phyloP scores from a whole-genome alignment of 108 stramenopile species.

The Discostella stelligeroides region DNA sequence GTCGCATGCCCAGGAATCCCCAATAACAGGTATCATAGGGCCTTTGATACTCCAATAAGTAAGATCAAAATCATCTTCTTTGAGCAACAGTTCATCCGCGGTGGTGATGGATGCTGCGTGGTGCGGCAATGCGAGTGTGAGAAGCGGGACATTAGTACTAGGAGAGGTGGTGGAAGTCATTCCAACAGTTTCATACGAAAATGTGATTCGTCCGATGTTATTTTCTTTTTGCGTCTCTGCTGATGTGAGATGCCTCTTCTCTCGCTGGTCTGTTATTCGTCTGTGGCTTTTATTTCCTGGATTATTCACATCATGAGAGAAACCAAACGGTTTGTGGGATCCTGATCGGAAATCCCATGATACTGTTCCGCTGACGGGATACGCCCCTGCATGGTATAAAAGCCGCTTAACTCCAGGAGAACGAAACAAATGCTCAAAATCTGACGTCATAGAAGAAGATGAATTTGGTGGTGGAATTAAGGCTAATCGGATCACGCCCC shows the following conservation, averaged over 20 bases:
- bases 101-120: slow-evolving; percentile 65
- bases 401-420: slow-evolving; percentile 78
- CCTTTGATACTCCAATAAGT: slow-evolving; percentile 79
- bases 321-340: slow-evolving; percentile 22
- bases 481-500: slow-evolving; percentile 74
- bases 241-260: slow-evolving; percentile 7
- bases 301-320: not conserved
- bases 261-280: not conserved
- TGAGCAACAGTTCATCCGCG: slow-evolving; percentile 47
- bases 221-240: slow-evolving; percentile 21
- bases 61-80: slow-evolving; percentile 62
- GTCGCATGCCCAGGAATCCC: slow-evolving; percentile 72
- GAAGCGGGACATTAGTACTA: slow-evolving; percentile 42
- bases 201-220: slow-evolving; percentile 63
- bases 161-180: slow-evolving; percentile 46
- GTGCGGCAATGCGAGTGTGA: slow-evolving; percentile 89
- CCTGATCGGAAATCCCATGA: slow-evolving; percentile 69
- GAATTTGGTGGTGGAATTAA: slow-evolving; percentile 56
- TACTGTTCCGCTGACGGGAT: slow-evolving; percentile 68
- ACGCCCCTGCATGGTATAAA: slow-evolving; percentile 76
- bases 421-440: slow-evolving; percentile 32
- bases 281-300: slow-evolving; percentile 16
- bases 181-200: slow-evolving; percentile 59
- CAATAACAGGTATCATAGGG: slow-evolving; percentile 70
- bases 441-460: slow-evolving; percentile 17